Base-by-base conservation (phyloP, 2,329 filamentous ascomycete genomes). In the Fusarium penzigii region DNA sequence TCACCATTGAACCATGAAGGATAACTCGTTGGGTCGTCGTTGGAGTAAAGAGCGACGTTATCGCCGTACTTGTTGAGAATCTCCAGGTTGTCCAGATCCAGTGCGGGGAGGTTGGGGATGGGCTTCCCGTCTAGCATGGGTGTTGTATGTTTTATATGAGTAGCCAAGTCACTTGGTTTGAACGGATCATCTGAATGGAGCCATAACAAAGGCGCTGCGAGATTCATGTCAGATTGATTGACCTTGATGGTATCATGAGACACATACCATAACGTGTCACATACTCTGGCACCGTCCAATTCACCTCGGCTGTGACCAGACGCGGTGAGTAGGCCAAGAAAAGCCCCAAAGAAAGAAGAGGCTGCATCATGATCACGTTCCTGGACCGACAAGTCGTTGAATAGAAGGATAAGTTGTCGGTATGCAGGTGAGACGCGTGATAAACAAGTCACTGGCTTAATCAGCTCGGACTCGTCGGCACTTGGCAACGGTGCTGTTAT, bases 151-250 rank as follows among this genome's bases (percentile, higher is more conserved):
- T 42, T 58, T 17, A 70, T 41, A 42, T 70, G 68, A 42, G 60
- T 46, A 5, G 68, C 58, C 2, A 70, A 48, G 20, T 70, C 68
- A 42, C 62, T 67, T 1, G 68, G 68, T 56, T 59, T 63, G 39
- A 58, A 70, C 2, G 60, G 62, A n/a, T 70, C 68, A 3, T 70
- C 58, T 1, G 68, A 59, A 8, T 70, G 68, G 17, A 70, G 59
- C 68, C 68, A 70, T 4, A 70, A 32, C 14, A 70, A 49, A 39
- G 68, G 68, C 3, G 68, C 68, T 70, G 20, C 20, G 7, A 25
- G 53, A 9, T 14, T 16, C 4, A 34, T 7, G 39, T 56, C 42
- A 55, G 51, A 29, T 17, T 36, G 8, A 7, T 34, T 16, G n/a
- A 17, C 2, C 25, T 17, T 12, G 16, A 17, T 17, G n/a, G 16